Base-by-base conservation (phyloP, 805 yeast species). In the Candida schatavii region DNA sequence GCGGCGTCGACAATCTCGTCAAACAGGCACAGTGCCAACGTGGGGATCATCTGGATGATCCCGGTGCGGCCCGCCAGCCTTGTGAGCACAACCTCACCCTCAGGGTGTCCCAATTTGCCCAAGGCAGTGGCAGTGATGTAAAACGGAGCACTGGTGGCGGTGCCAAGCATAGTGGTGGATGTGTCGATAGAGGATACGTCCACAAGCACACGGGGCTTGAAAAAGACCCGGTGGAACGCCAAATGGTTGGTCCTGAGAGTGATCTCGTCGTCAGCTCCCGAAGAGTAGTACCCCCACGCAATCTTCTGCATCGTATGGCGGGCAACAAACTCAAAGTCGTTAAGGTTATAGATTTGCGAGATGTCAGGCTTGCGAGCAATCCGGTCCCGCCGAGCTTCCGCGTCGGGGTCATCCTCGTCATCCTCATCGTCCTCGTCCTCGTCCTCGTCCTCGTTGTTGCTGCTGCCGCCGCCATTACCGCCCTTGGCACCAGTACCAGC, bases 211-310 rank as follows among this genome's bases (percentile, higher is more conserved):
- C 80, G 72, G 11, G 98, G 98, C 50, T 85, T 81, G 72, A 91
- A 91, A 67, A 85, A 89, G 40, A 90, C 78, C 23, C 96, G 71
- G 56, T 88, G 96, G 66, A 79, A 91, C 3, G 96, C 95, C 40
- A 81, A 75, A 61, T 89, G 97, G 66, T 91, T 91, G 56, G 90
- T 97, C 51, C 98, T 77, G 55, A 86, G 59, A 2, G 96, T 77
- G 51, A 91, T 78, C 66, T 91, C 98, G 61, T 91, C 98, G 62
- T 91, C 97, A 14, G 96, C 77, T 7, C 91, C 98, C 27, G 89
- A 80, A 3, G 95, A 84, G 59, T 89, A 91, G 63, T 91, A 91
- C 11, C 93, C 93, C 95, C 97, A 87, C 0, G 93, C 97, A 14
- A 61, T 60, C 39, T 48, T 47, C 27, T 51, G 55, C 59, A 60